Evolutionary conservation across 1,139 yeast genomes (phyloP).

Genomic region (Lodderomyces theae): DNA sequence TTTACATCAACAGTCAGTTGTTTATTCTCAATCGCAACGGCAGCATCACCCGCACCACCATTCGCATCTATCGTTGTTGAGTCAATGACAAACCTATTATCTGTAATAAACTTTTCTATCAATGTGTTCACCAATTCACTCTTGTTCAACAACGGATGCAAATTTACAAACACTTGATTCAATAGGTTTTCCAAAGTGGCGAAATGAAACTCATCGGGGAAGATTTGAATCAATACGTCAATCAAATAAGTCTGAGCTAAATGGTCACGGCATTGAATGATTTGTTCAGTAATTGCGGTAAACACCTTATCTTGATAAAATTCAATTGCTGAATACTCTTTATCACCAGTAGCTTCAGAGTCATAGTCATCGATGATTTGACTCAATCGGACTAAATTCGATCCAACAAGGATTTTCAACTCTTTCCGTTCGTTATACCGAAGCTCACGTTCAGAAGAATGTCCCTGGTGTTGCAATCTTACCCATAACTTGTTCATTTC

Average conservation of each 20-base stretch:
- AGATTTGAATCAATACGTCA: slow-evolving; percentile 88
- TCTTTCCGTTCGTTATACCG: slow-evolving; percentile 82
- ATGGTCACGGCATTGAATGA: slow-evolving; percentile 86
- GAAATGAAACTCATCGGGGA: slow-evolving; percentile 90
- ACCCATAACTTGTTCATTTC: slow-evolving; percentile 99
- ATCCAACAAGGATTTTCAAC: slow-evolving; percentile 86
- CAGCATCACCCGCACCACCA: slow-evolving; percentile 1
- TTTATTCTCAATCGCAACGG: too few relatives aligned
- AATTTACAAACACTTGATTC: slow-evolving; percentile 56
- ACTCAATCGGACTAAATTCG: slow-evolving; percentile 83
- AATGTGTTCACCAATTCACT: slow-evolving; percentile 66
- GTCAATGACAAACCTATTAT: slow-evolving; percentile 34
- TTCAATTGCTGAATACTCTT: slow-evolving; percentile 32
- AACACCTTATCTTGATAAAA: slow-evolving; percentile 65
- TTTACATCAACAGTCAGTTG: slow-evolving; percentile 7
- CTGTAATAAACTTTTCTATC: slow-evolving; percentile 71
- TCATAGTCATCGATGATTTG: slow-evolving; percentile 71
- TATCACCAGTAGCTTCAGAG: slow-evolving; percentile 34
- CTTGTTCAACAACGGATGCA: slow-evolving; percentile 69
- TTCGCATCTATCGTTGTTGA: slow-evolving; percentile 5
- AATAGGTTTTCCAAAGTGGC: slow-evolving; percentile 68
- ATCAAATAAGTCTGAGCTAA: slow-evolving; percentile 88
- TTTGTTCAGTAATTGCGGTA: slow-evolving; percentile 84
- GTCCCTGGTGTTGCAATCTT: slow-evolving; percentile 93
- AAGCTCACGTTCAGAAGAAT: slow-evolving; percentile 73